A percentile compares a stretch with the other conserved stretches of the same genome.
Conservation (phyloP, 495 filamentous ascomycete genomes). For the Daldinia concentrica region DNA sequence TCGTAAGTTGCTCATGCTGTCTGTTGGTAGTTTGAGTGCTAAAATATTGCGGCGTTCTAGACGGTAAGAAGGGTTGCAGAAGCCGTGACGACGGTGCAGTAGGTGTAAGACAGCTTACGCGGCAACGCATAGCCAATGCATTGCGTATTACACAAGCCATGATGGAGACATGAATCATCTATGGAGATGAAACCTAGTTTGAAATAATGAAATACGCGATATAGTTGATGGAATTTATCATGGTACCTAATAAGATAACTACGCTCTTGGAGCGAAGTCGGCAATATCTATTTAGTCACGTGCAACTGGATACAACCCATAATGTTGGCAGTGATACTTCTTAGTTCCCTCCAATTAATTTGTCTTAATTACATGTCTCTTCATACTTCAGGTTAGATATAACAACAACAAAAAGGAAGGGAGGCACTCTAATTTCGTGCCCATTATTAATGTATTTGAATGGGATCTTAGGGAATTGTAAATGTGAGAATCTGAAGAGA, state of each 20-base stretch:
- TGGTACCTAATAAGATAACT: neutral
- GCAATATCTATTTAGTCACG: conserved; percentile 15
- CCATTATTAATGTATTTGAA: no score
- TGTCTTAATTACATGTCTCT: neutral
- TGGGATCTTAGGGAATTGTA: no score
- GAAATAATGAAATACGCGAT: neutral
- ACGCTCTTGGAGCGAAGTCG: conserved; percentile 24
- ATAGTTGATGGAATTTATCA: neutral
- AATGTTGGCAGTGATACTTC: neutral
- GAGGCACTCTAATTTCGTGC: no score
- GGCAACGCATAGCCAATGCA: neutral
- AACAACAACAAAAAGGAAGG: neutral
- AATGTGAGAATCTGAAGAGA: no score
- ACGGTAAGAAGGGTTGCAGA: neutral
- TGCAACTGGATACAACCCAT: conserved; percentile 6
- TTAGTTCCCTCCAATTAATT: neutral
- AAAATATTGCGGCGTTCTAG: conserved; percentile 1
- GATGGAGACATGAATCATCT: neutral
- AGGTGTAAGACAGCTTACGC: conserved; percentile 1
- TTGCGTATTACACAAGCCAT: conserved; percentile 24
- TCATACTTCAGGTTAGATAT: neutral
- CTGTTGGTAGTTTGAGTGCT: conserved; percentile 2
- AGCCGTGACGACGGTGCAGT: neutral
- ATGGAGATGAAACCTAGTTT: neutral
- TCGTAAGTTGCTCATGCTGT: conserved; percentile 15